These are phyloP conservation scores for Xylaria sp. DNA, from an alignment of 2,329 filamentous ascomycete genomes.

Conservation along the genomic window DNA sequence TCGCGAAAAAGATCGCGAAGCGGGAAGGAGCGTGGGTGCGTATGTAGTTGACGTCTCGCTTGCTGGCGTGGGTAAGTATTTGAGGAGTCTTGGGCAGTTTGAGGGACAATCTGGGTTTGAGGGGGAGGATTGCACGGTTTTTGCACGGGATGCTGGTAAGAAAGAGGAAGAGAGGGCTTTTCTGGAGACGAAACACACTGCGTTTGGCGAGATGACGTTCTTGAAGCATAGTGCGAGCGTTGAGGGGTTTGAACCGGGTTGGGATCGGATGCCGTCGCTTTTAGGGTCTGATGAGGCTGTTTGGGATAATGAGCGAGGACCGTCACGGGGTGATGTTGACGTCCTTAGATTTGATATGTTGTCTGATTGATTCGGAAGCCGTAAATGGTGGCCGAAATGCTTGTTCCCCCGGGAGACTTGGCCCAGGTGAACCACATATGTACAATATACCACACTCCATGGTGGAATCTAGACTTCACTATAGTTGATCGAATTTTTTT, in stretches of 20 bases:
- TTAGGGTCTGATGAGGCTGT: conserved; percentile 58
- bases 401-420: background rate
- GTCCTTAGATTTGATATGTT: background rate
- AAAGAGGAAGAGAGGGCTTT: conserved; percentile 44
- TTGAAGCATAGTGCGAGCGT: conserved; percentile 60
- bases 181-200: conserved; percentile 57
- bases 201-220: conserved; percentile 58
- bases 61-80: conserved; percentile 65
- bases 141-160: conserved; percentile 2
- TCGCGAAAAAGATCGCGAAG: conserved; percentile 52
- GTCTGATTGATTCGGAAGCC: background rate
- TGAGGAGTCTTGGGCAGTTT: conserved; percentile 64
- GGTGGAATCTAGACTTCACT: background rate
- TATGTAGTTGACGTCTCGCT: conserved; percentile 66
- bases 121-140: conserved; percentile 39
- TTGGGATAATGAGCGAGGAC: conserved; percentile 47
- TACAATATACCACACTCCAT: background rate
- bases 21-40: conserved; percentile 46
- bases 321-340: no score
- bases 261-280: conserved; percentile 61
- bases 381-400: no score
- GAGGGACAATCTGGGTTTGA: conserved; percentile 57
- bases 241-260: conserved; percentile 57
- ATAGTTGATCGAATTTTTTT: background rate
- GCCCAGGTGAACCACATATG: background rate